phyloP scores from a whole-genome alignment of 1,284 basidiomycete species.

The Dichomitus squalens region DNA sequence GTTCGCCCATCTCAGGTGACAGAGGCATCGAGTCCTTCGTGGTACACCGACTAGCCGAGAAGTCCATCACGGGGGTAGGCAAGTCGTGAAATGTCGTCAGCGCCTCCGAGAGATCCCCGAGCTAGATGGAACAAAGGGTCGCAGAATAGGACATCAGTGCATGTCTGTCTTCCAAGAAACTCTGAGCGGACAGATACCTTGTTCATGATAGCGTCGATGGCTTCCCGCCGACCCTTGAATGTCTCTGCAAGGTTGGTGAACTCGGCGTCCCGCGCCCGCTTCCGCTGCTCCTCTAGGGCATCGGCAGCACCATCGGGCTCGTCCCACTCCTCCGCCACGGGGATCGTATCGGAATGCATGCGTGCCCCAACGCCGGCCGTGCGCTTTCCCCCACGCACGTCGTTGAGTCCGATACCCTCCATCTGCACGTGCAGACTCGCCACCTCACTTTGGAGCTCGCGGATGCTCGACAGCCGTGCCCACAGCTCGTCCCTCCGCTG shows the following conservation, averaged over 20 bases:
- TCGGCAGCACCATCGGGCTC: conserved; percentile 34
- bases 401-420: conserved; percentile 57
- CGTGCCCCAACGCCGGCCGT: conserved; percentile 26
- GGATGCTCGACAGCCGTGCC: conserved; percentile 63
- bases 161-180: neutral
- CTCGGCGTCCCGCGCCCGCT: conserved; percentile 54
- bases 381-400: conserved; percentile 26
- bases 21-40: conserved; percentile 32
- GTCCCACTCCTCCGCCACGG: conserved; percentile 34
- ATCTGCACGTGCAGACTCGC: conserved; percentile 72
- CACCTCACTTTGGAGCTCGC: conserved; percentile 70
- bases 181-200: conserved; percentile 42
- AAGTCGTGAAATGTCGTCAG: conserved; percentile 62
- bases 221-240: conserved; percentile 66
- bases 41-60: conserved; percentile 35
- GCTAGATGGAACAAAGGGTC: conserved; percentile 35
- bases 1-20: conserved; percentile 16
- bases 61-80: conserved; percentile 53
- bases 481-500: conserved; percentile 57
- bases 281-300: conserved; percentile 33
- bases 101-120: conserved; percentile 59
- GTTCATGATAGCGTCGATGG: conserved; percentile 69
- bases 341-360: conserved; percentile 32
- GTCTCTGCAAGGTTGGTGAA: conserved; percentile 65
- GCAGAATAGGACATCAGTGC: conserved; percentile 27